A percentile compares a stretch with the other conserved stretches of the same genome.
These are phyloP conservation scores for Ogataea ganodermae DNA, from an alignment of 805 yeast genomes.

Conservation along the genomic window DNA sequence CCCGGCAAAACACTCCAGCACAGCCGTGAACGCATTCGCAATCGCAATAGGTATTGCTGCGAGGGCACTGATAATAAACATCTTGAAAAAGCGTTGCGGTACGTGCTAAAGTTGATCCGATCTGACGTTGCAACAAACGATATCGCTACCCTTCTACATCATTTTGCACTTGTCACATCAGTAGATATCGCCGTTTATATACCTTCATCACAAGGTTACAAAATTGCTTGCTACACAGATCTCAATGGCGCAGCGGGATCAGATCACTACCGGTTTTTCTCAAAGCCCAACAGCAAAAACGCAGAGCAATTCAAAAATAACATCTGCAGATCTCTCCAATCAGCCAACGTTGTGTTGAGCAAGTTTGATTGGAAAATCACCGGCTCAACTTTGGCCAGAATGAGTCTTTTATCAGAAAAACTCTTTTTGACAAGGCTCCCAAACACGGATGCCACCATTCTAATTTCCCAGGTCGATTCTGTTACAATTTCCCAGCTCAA, in stretches of 20 bases:
- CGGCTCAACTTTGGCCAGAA: background rate
- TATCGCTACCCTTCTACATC: background rate
- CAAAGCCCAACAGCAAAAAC: background rate
- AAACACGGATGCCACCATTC: background rate
- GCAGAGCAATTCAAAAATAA: background rate
- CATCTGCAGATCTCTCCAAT: background rate
- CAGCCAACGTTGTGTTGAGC: background rate
- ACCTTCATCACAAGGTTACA: background rate
- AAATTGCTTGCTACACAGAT: background rate
- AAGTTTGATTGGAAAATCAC: conserved; percentile 1
- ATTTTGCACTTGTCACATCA: background rate
- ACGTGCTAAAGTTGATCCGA: background rate
- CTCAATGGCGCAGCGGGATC: background rate
- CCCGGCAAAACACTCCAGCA: too few species aligned
- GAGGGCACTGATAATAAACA: background rate
- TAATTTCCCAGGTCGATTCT: background rate
- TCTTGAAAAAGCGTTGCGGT: background rate
- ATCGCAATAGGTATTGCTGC: background rate
- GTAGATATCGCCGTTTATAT: background rate
- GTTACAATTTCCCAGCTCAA: background rate
- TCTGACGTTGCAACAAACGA: background rate
- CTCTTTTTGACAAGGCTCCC: background rate
- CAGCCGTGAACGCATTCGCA: too few species aligned
- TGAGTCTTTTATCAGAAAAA: background rate
- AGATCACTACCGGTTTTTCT: background rate